Base-by-base conservation (phyloP, 139 green algal species). In the Yamagishiella unicocca region DNA sequence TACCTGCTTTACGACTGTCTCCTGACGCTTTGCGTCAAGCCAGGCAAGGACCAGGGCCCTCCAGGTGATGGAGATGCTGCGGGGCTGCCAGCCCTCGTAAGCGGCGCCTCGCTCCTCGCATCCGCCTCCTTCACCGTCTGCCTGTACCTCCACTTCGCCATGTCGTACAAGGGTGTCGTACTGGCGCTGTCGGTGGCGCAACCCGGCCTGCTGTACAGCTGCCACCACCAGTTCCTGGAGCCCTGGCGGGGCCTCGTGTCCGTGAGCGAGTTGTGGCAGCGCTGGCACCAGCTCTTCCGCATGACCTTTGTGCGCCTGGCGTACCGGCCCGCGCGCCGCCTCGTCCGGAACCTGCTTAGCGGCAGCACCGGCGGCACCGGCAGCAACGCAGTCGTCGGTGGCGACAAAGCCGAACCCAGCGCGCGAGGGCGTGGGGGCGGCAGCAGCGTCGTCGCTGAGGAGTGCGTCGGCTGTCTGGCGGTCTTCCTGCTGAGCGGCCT, bases 281-380 rank as follows among this genome's bases (percentile, higher is more conserved):
- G 80, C 17, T 86, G 80, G 80, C 80, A 86, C 62, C 80, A 86
- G 62, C 22, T 86, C 6, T 86, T 86, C 80, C 62, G 80, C 2
- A 50, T 46, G 27, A 67, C 25, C 62, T 86, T 86, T 31, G 31
- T 61, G 80, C 80, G 61, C 17, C 54, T 86, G 7, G 80, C 62
- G 62, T 77, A 86, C 62, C 80, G 64, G n/a, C 80, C 80, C 31
- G 43, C 64, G 0, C 42, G 62, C 62, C n/a, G n/a, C 62, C 10
- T 29, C 6, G 31, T 66, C 6, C 80, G 80, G 19, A n/a, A 31
- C 5, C 80, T 86, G n/a, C 31, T 33, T 14, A 37, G 37, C 55
- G 25, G 24, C 14, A 21, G 33, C 53, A 37, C 5, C 1, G 38
- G 25, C 37, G 33, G n/a, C 27, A 4, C 4, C 43, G 14, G 45